Percentiles rank a stretch among this genome's conserved stretches.
Evolutionary conservation across 352 stramenopile species (phyloP).

Genomic region (Aphanomyces invadans): DNA sequence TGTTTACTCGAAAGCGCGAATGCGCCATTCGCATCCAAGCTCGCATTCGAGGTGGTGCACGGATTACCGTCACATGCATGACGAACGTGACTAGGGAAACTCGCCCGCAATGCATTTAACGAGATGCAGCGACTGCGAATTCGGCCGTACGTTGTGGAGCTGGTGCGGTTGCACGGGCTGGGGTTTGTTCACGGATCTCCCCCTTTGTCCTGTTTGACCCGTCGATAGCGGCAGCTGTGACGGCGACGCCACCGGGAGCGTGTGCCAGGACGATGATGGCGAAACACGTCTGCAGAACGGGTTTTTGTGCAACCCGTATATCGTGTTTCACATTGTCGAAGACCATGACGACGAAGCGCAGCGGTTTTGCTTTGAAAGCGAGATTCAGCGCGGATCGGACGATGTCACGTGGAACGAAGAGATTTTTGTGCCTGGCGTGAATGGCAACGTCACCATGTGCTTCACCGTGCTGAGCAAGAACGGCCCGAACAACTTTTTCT

Average conservation of each 20-base stretch:
- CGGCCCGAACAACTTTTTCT: slow-evolving; percentile 66
- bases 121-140: slow-evolving; percentile 42
- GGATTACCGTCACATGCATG: too few relatives aligned
- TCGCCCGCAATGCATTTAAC: slow-evolving; percentile 46
- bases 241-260: too few relatives aligned
- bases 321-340: slow-evolving; percentile 62
- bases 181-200: slow-evolving; percentile 22
- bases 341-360: slow-evolving; percentile 55
- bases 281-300: slow-evolving; percentile 49
- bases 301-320: slow-evolving; percentile 64
- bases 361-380: slow-evolving; percentile 65
- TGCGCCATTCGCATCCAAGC: slow-evolving; percentile 52
- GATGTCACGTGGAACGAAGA: slow-evolving; percentile 47
- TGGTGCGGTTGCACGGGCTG: slow-evolving; percentile 23
- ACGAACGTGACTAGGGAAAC: slow-evolving; percentile 28
- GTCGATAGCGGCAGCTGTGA: too few relatives aligned
- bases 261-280: neutral
- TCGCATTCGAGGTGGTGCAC: slow-evolving; percentile 35
- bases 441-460: slow-evolving; percentile 51
- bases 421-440: slow-evolving; percentile 49
- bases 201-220: too few relatives aligned
- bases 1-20: slow-evolving; percentile 53
- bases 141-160: slow-evolving; percentile 48
- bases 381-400: slow-evolving; percentile 34
- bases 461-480: slow-evolving; percentile 69